Evolutionary conservation across 768 basidiomycete genomes (phyloP).

Genomic region (Tephrocybe sp.): DNA sequence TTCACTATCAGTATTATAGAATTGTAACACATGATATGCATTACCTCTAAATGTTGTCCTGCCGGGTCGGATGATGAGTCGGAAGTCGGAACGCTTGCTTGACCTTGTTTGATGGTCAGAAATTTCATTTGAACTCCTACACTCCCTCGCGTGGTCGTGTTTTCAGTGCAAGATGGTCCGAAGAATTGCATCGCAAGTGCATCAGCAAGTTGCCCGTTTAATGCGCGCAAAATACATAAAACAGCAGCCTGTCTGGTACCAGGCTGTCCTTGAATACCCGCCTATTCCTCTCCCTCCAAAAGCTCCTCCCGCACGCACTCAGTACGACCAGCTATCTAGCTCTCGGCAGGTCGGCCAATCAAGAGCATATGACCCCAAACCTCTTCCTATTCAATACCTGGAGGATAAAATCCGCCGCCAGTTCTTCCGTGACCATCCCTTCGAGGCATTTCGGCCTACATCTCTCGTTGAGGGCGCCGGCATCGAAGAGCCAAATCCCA

Average conservation of each 20-base stretch:
- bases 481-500: conserved; percentile 55
- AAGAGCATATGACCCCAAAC: conserved; percentile 41
- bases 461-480: conserved; percentile 71
- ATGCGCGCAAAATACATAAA: conserved; percentile 64
- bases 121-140: not conserved
- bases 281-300: conserved; percentile 84
- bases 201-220: conserved; percentile 82
- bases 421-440: conserved; percentile 96
- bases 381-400: conserved; percentile 67
- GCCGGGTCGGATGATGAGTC: not conserved
- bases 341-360: conserved; percentile 27
- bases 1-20: too few relatives aligned
- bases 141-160: not conserved
- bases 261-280: conserved; percentile 85
- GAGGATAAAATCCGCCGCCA: conserved; percentile 87
- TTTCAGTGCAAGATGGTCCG: conserved; percentile 56
- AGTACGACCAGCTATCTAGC: conserved; percentile 44
- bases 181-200: conserved; percentile 84
- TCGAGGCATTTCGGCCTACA: conserved; percentile 85
- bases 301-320: conserved; percentile 57
- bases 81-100: conserved; percentile 2
- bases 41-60: too few relatives aligned
- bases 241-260: conserved; percentile 77
- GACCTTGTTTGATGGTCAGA: conserved; percentile 3
- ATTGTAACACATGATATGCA: too few relatives aligned